Percentiles rank a stretch among this genome's conserved stretches.
Evolutionary conservation across 1,284 basidiomycete species (phyloP).

Genomic region (Fomitopsis betulina): DNA sequence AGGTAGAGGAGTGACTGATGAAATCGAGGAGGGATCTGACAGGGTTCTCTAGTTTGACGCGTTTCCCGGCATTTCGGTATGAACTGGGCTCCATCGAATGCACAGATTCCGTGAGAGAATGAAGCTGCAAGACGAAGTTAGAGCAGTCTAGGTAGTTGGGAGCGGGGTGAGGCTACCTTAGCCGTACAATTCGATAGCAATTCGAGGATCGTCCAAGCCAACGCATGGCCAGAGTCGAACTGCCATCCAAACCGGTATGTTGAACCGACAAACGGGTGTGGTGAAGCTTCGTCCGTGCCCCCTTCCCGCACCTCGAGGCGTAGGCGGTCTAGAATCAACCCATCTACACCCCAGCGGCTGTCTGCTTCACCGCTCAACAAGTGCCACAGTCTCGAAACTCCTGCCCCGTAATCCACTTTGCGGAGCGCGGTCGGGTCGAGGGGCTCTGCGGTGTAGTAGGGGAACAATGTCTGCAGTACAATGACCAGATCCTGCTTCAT

Average conservation of each 20-base stretch:
- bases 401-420: conserved; percentile 28
- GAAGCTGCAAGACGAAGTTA: conserved; percentile 41
- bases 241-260: conserved; percentile 71
- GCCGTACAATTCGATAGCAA: conserved; percentile 79
- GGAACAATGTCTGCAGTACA: conserved; percentile 66
- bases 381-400: conserved; percentile 49
- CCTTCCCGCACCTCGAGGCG: conserved; percentile 42
- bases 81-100: conserved; percentile 30
- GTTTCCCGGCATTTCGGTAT: conserved; percentile 37
- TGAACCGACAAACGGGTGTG: conserved; percentile 47
- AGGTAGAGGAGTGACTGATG: conserved; percentile 34
- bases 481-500: conserved; percentile 68
- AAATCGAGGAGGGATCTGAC: conserved; percentile 52
- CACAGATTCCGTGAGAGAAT: conserved; percentile 54
- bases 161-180: conserved; percentile 41
- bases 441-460: conserved; percentile 48
- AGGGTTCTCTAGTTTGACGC: conserved; percentile 52
- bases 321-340: conserved; percentile 61
- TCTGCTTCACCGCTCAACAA: conserved; percentile 59
- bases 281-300: conserved; percentile 14
- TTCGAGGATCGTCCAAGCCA: conserved; percentile 80
- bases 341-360: conserved; percentile 56
- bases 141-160: too few species aligned
- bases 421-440: conserved; percentile 1
- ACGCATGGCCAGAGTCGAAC: conserved; percentile 66